Evolutionary conservation across 192 early-diverging fungal genomes (phyloP).

Genomic region (Linnemannia elongata): DNA sequence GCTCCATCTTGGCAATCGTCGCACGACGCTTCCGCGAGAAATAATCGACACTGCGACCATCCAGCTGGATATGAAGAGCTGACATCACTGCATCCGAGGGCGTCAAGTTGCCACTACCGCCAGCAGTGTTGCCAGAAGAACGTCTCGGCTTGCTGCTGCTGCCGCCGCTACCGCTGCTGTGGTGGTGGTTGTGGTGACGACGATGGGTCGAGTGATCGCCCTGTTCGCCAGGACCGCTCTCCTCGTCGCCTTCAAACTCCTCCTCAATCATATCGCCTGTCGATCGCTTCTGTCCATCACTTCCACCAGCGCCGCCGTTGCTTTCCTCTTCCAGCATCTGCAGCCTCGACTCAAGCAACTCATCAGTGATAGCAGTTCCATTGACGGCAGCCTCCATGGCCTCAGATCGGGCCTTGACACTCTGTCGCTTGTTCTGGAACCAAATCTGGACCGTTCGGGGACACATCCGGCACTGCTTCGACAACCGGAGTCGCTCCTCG

Average conservation of each 20-base stretch:
- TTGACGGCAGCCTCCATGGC: conserved; percentile 38
- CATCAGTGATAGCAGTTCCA: not conserved
- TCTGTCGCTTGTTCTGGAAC: conserved; percentile 97
- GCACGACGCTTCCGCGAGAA: conserved; percentile 52
- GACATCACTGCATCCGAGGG: conserved; percentile 55
- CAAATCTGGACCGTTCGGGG: conserved; percentile 96
- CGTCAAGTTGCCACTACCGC: not conserved
- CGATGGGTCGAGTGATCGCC: not conserved
- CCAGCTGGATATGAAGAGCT: conserved; percentile 51
- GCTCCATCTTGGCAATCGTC: conserved; percentile 54
- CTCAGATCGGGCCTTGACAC: conserved; percentile 45
- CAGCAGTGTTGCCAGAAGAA: not conserved
- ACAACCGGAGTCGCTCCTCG: conserved; percentile 81
- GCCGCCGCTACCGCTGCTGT: not conserved
- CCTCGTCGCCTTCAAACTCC: conserved; percentile 1
- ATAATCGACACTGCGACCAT: conserved; percentile 53
- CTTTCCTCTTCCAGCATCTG: not conserved
- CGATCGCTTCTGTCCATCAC: conserved; percentile 39
- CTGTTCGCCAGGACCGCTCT: conserved; percentile 5
- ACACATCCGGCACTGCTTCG: conserved; percentile 87
- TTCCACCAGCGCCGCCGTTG: conserved; percentile 2
- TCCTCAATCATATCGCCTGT: conserved; percentile 19
- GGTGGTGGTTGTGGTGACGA: not conserved
- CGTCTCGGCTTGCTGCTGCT: conserved; percentile 19
- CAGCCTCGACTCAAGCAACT: not conserved